A percentile compares a stretch with the other conserved stretches of the same genome.
Evolutionary conservation across 345 rosid genomes (phyloP).

Genomic region (Viola odorata): DNA sequence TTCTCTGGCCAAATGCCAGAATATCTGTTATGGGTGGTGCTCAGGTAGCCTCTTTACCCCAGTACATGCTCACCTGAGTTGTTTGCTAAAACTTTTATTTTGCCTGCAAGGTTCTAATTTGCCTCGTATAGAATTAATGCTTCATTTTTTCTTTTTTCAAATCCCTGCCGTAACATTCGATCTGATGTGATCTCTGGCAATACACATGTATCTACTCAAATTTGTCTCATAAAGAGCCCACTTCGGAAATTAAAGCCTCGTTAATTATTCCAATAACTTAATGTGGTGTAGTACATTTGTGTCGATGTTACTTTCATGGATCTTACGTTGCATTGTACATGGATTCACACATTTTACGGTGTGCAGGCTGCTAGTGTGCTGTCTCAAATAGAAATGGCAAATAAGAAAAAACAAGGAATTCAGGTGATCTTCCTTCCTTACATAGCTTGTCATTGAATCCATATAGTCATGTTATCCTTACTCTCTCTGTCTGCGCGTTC

Average conservation of each 20-base stretch:
- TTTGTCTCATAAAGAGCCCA: no score
- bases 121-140: no score
- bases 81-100: not conserved
- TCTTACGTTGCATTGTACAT: no score
- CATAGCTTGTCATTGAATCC: not conserved
- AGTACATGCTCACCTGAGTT: not conserved
- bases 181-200: no score
- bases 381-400: conserved; percentile 75
- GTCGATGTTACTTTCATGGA: no score
- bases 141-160: no score
- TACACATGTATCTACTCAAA: no score
- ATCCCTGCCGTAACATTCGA: no score
- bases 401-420: conserved; percentile 77
- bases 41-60: conserved; percentile 46
- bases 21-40: conserved; percentile 96
- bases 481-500: not conserved
- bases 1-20: conserved; percentile 94
- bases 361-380: conserved; percentile 95
- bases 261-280: no score
- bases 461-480: not conserved
- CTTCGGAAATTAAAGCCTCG: no score
- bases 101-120: no score
- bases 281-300: no score
- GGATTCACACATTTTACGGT: not conserved
- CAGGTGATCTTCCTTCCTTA: conserved; percentile 39